phyloP scores from a whole-genome alignment of 352 stramenopile genomes.

The Globisporangium acanthophoron region DNA sequence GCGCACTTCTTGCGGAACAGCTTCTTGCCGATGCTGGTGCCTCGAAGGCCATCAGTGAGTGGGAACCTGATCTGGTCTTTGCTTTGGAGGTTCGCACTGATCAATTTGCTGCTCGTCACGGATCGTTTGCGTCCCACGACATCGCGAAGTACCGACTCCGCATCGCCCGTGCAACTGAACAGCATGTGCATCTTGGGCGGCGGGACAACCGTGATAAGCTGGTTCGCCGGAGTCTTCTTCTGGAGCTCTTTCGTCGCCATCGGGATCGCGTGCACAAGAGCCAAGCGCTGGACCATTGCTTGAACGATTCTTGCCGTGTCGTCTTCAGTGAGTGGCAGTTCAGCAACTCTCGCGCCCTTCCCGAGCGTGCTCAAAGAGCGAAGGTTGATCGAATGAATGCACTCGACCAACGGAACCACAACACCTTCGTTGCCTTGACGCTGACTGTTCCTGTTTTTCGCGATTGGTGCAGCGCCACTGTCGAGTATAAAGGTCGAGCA shows the following conservation, averaged over 20 bases:
- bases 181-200: constrained; percentile 40
- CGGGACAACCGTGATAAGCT: constrained; percentile 38
- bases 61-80: constrained; percentile 30
- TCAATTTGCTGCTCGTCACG: constrained; percentile 1
- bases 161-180: constrained; percentile 1
- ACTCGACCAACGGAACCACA: constrained; percentile 27
- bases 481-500: neutral
- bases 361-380: constrained; percentile 24
- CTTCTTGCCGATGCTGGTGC: constrained; percentile 41
- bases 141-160: neutral
- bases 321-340: constrained; percentile 28
- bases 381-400: constrained; percentile 58
- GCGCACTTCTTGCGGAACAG: constrained; percentile 54
- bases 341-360: constrained; percentile 12
- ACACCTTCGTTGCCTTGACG: neutral
- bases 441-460: neutral
- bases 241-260: constrained; percentile 55
- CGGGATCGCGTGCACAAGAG: constrained; percentile 30
- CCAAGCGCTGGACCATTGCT: constrained; percentile 25
- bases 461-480: neutral
- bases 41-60: constrained; percentile 38
- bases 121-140: neutral
- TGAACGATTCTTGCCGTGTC: constrained; percentile 37
- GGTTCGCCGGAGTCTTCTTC: constrained; percentile 21
- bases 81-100: neutral